These are phyloP conservation scores for Starmerella kuoi DNA, from an alignment of 805 yeast genomes.

Conservation along the genomic window DNA sequence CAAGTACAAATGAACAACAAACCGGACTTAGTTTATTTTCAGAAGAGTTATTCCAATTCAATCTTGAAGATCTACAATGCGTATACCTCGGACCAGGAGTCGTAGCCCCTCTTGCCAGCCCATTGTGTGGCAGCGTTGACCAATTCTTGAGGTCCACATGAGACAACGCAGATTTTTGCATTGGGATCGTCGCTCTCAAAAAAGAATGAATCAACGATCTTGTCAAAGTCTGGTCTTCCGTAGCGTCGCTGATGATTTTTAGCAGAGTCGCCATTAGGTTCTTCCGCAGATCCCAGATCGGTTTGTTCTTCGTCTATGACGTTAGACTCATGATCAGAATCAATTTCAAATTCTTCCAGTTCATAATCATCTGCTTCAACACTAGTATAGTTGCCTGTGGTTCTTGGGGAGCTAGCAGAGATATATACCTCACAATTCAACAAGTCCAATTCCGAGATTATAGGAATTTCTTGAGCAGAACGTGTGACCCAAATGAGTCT, in stretches of 20 bases:
- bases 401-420: conserved; percentile 6
- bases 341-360: conserved; percentile 11
- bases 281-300: conserved; percentile 3
- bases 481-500: conserved; percentile 17
- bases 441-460: conserved; percentile 12
- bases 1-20: too few species aligned
- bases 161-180: conserved; percentile 14
- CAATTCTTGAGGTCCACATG: conserved; percentile 24
- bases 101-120: conserved; percentile 12
- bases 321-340: conserved; percentile 7
- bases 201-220: conserved; percentile 6
- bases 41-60: background rate
- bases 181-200: background rate
- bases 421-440: conserved; percentile 18
- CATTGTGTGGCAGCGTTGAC: conserved; percentile 18
- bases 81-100: conserved; percentile 20
- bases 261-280: too few species aligned
- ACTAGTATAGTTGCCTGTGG: background rate
- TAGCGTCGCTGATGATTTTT: too few species aligned
- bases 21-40: too few species aligned
- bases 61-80: conserved; percentile 8
- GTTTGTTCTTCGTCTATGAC: too few species aligned
- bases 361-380: conserved; percentile 10
- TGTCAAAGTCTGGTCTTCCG: conserved; percentile 18
- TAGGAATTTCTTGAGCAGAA: conserved; percentile 1